Conservation (phyloP, 768 basidiomycete species). For the Amanita rimosa region DNA sequence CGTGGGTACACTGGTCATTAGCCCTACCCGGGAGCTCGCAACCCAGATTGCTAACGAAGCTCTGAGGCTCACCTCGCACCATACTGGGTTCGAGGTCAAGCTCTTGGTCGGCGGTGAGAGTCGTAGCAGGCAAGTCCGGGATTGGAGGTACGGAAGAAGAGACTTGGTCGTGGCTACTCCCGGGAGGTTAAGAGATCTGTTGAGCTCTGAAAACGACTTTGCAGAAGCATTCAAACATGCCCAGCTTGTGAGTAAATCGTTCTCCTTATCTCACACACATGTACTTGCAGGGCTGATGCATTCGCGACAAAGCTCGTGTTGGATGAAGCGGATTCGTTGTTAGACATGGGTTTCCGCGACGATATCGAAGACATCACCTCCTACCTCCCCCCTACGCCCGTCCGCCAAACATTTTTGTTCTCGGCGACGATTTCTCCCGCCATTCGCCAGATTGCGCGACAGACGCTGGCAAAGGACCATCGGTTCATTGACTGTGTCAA, state of each 20-base stretch:
- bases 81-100: constrained; percentile 54
- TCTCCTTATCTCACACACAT: not conserved
- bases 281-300: too few species aligned
- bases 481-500: constrained; percentile 65
- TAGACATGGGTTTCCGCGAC: constrained; percentile 87
- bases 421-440: constrained; percentile 73
- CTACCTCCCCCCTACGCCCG: constrained; percentile 45
- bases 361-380: constrained; percentile 68
- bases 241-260: constrained; percentile 44
- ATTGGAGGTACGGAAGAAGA: constrained; percentile 50
- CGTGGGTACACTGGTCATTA: constrained; percentile 73
- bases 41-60: constrained; percentile 87
- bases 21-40: constrained; percentile 84
- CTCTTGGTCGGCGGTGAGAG: constrained; percentile 71
- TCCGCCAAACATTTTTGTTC: constrained; percentile 88
- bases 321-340: constrained; percentile 85
- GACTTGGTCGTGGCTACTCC: constrained; percentile 88
- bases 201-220: constrained; percentile 45
- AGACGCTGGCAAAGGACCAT: constrained; percentile 49
- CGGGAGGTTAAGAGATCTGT: constrained; percentile 71
- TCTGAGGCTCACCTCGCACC: constrained; percentile 45
- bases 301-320: constrained; percentile 60
- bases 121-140: constrained; percentile 53
- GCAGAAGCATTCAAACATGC: constrained; percentile 39
- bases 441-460: constrained; percentile 60